Evolutionary conservation across 495 filamentous ascomycete species (phyloP).

Genomic region (Penicillium paxilli): DNA sequence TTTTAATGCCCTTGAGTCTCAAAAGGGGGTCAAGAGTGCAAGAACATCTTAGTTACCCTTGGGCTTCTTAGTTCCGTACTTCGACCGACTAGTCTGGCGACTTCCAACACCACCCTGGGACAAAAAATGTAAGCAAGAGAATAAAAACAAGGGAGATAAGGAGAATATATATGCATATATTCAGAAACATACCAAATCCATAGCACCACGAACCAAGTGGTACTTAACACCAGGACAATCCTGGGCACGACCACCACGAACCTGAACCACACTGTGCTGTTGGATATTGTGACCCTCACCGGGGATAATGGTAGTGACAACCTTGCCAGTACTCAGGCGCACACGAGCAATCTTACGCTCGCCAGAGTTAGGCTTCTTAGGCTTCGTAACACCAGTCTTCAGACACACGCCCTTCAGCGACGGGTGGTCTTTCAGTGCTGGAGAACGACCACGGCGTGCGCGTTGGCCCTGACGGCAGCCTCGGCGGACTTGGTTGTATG

Average conservation of each 20-base stretch:
- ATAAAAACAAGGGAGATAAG: not conserved
- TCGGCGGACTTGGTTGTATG: slow-evolving; percentile 59
- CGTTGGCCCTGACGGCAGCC: slow-evolving; percentile 74
- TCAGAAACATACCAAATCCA: slow-evolving; percentile 84
- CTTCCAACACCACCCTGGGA: slow-evolving; percentile 84
- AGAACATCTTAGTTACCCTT: slow-evolving; percentile 55
- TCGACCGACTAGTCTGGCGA: slow-evolving; percentile 79
- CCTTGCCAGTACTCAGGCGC: slow-evolving; percentile 79
- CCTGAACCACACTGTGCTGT: slow-evolving; percentile 95
- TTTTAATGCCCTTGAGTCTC: not conserved
- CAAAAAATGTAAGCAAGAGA: slow-evolving; percentile 6
- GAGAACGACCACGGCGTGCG: slow-evolving; percentile 80
- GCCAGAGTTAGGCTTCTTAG: slow-evolving; percentile 98
- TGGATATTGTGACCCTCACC: slow-evolving; percentile 99
- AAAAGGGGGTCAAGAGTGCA: not conserved
- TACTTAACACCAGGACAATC: slow-evolving; percentile 99
- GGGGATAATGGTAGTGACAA: slow-evolving; percentile 89
- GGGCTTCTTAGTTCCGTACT: slow-evolving; percentile 98
- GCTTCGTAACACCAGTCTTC: slow-evolving; percentile 86
- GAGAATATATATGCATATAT: not conserved
- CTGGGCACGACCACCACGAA: slow-evolving; percentile 85
- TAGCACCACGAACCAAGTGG: slow-evolving; percentile 82
- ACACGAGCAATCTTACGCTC: slow-evolving; percentile 91
- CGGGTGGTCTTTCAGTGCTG: slow-evolving; percentile 74
- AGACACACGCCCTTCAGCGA: slow-evolving; percentile 94